phyloP scores from a whole-genome alignment of 2,329 filamentous ascomycete genomes.

The Hirsutella thompsonii region DNA sequence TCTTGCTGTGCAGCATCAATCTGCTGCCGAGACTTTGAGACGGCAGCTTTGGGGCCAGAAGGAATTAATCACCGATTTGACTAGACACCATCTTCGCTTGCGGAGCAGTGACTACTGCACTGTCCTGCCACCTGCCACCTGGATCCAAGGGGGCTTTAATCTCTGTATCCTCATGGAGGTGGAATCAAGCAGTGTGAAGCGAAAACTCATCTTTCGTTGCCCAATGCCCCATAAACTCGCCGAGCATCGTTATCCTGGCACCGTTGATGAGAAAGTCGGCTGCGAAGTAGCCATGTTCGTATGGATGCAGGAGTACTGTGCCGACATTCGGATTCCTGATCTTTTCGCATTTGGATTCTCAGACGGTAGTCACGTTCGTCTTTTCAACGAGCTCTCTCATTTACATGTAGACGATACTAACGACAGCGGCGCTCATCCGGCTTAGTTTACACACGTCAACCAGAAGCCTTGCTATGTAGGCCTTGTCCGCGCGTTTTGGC shows the following conservation, averaged over 20 bases:
- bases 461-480: conserved; percentile 2
- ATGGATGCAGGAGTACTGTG: conserved; percentile 18
- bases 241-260: conserved; percentile 10
- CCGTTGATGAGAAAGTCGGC: conserved; percentile 18
- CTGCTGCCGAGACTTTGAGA: conserved; percentile 3
- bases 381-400: neutral
- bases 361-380: conserved; percentile 7
- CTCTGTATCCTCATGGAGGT: conserved; percentile 8
- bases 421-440: no score
- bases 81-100: conserved; percentile 8
- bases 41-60: conserved; percentile 5
- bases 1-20: conserved; percentile 3
- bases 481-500: conserved; percentile 1
- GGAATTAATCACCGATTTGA: conserved; percentile 5
- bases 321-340: conserved; percentile 14
- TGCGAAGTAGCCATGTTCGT: conserved; percentile 18
- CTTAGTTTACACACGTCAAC: conserved; percentile 5
- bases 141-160: conserved; percentile 10
- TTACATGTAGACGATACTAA: neutral
- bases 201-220: conserved; percentile 6
- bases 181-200: neutral
- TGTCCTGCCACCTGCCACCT: conserved; percentile 4
- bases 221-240: conserved; percentile 10
- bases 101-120: conserved; percentile 5
- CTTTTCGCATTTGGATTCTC: conserved; percentile 9